Percentiles rank a stretch among this genome's conserved stretches.
phyloP scores from a whole-genome alignment of 1,139 yeast species.

The Entelexis paramagnoliae region DNA sequence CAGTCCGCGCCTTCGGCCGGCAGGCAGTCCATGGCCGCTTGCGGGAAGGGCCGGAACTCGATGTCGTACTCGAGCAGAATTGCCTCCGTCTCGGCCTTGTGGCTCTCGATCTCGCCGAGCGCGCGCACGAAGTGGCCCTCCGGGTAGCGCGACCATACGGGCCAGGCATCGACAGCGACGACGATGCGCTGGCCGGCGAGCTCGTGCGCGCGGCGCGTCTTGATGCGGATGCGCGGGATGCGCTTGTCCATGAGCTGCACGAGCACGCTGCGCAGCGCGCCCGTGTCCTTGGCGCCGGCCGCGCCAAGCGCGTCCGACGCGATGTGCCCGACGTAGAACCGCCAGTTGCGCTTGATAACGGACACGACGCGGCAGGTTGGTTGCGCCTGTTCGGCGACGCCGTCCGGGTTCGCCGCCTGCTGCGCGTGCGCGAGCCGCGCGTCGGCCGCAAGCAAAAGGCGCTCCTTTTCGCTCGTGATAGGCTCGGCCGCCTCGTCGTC shows the following conservation, averaged over 20 bases:
- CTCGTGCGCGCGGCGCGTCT: slow-evolving; percentile 76
- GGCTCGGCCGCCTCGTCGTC: slow-evolving; percentile 35
- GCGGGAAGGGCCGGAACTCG: slow-evolving; percentile 90
- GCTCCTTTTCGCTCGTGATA: slow-evolving; percentile 58
- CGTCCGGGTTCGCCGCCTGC: slow-evolving; percentile 7
- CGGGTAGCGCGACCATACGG: slow-evolving; percentile 70
- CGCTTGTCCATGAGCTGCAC: slow-evolving; percentile 83
- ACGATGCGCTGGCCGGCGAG: slow-evolving; percentile 81
- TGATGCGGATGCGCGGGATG: slow-evolving; percentile 75
- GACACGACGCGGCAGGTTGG: slow-evolving; percentile 94
- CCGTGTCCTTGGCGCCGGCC: slow-evolving; percentile 20
- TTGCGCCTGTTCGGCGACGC: slow-evolving; percentile 36
- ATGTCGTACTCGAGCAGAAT: slow-evolving; percentile 88
- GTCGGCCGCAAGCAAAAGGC: slow-evolving; percentile 63
- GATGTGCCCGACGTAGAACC: slow-evolving; percentile 91
- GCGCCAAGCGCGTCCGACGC: slow-evolving; percentile 53
- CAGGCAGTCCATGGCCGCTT: slow-evolving; percentile 80
- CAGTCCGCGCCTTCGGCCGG: slow-evolving; percentile 91
- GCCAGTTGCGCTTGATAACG: slow-evolving; percentile 82
- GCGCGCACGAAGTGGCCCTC: slow-evolving; percentile 90
- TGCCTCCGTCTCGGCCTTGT: slow-evolving; percentile 95
- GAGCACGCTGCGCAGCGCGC: slow-evolving; percentile 64
- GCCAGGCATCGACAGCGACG: slow-evolving; percentile 89
- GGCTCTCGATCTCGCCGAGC: slow-evolving; percentile 82
- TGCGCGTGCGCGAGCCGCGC: slow-evolving; percentile 46